Conservation (phyloP, 257 asterid genomes). For the Nicotiana obtusifolia region DNA sequence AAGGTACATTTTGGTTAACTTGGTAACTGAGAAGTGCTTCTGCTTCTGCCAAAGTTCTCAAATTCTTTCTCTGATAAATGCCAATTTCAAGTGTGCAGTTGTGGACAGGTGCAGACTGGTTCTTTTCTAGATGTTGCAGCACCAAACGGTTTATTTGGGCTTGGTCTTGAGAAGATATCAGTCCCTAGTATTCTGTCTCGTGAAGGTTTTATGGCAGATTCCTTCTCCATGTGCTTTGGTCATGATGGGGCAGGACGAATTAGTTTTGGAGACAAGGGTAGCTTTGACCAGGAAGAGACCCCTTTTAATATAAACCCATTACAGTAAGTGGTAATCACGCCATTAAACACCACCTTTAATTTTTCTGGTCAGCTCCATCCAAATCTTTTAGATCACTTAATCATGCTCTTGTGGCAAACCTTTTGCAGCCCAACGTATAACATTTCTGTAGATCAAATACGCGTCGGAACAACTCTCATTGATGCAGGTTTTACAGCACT, state of each 20-base stretch:
- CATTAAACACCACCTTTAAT: neutral
- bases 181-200: conserved; percentile 72
- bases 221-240: conserved; percentile 93
- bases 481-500: conserved; percentile 59
- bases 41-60: neutral
- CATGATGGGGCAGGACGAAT: conserved; percentile 68
- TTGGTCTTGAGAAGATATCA: conserved; percentile 75
- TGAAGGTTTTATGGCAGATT: conserved; percentile 51
- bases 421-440: conserved; percentile 65
- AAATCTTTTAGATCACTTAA: conserved; percentile 4
- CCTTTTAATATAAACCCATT: conserved; percentile 48
- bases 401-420: conserved; percentile 5
- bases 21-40: neutral
- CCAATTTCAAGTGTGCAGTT: conserved; percentile 41
- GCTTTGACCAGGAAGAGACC: conserved; percentile 71
- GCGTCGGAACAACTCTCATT: conserved; percentile 48
- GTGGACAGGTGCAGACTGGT: conserved; percentile 85
- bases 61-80: neutral
- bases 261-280: conserved; percentile 82
- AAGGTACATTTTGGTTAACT: neutral
- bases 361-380: neutral
- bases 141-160: conserved; percentile 81
- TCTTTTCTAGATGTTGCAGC: conserved; percentile 74
- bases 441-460: conserved; percentile 53
- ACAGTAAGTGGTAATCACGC: conserved; percentile 48